phyloP scores from a whole-genome alignment of 345 rosid species.

The Nephelium lappaceum region DNA sequence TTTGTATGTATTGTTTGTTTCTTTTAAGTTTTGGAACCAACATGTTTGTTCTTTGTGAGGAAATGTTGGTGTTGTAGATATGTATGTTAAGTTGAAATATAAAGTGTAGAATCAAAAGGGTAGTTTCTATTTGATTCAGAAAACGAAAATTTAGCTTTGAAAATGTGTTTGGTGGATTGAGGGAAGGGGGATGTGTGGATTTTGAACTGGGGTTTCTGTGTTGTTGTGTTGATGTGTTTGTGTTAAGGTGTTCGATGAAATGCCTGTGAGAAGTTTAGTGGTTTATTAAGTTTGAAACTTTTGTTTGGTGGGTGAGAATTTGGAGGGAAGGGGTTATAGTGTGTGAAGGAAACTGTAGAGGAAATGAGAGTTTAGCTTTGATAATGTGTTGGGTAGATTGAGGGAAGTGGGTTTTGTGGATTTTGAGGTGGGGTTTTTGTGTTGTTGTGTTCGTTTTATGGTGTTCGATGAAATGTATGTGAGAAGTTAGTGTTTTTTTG shows the following conservation, averaged over 20 bases:
- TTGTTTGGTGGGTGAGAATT: not conserved
- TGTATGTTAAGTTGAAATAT: not conserved
- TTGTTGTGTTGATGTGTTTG: not conserved
- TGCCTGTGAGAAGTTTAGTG: conserved; percentile 8
- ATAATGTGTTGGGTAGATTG: too few species aligned
- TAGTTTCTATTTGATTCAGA: not conserved
- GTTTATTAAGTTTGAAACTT: not conserved
- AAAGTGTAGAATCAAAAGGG: not conserved
- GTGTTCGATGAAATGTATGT: not conserved
- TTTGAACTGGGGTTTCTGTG: not conserved
- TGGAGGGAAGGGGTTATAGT: not conserved
- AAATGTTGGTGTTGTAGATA: not conserved
- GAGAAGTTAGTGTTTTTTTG: not conserved
- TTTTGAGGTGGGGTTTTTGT: not conserved
- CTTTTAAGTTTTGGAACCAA: not conserved
- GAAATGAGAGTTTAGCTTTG: too few species aligned
- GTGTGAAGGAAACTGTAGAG: not conserved
- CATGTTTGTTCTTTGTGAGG: not conserved
- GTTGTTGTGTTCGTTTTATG: not conserved
- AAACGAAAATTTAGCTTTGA: not conserved
- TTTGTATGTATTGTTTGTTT: too few species aligned
- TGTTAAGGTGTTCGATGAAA: conserved; percentile 20
- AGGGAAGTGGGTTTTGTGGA: not conserved
- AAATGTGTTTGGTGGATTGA: not conserved
- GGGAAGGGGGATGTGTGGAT: not conserved